Evolutionary conservation across 176 grass and related monocot species (phyloP), one percentile per base, ranked within the genome.

Genomic region (Microstegium vimineum): DNA sequence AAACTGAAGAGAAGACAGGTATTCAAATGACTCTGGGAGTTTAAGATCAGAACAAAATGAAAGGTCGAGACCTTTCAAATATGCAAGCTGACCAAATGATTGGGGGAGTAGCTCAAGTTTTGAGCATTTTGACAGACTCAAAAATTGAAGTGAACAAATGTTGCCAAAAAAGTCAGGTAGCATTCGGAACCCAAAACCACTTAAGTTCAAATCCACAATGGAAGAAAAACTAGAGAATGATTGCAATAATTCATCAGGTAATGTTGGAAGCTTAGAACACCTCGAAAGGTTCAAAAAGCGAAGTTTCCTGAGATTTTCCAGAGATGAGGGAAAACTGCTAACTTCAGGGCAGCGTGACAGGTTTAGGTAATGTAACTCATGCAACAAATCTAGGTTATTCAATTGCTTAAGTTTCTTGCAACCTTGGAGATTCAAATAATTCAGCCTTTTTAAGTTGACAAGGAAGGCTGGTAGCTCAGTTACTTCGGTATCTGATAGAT

Each of bases 391-490:
- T 34, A 83, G 66, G 43, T 46, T 78, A 83, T 82, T 65, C 80
- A 87, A 83, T 13, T 1, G 18, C 69, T 78, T 35, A 83, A 90
- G 80, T 87, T 87, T 83, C 70, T 82, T 30, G 86, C 89, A 91
- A 47, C 89, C 81, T 37, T 91, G 84, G 57, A 91, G 85, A 78
- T 87, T 91, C 85, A 91, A 87, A 69, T 91, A 87, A 81, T 73
- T 76, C 54, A 91, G 85, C 20, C 25, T 74, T 41, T 73, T 81
- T 73, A 91, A 82, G 64, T 81, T 83, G 37, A 76, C 26, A 22
- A 90, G 61, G 23, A 83, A 87, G 52, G 71, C 22, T 36, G 89
- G 89, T 42, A 91, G 60, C 75, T 80, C 76, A 26, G 46, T 59
- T 12, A 90, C 75, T 56, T 83, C 79, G 77, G 84, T 90, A 35